Conservation (phyloP, 306 rosid species). For the Aeschynomene evenia region DNA sequence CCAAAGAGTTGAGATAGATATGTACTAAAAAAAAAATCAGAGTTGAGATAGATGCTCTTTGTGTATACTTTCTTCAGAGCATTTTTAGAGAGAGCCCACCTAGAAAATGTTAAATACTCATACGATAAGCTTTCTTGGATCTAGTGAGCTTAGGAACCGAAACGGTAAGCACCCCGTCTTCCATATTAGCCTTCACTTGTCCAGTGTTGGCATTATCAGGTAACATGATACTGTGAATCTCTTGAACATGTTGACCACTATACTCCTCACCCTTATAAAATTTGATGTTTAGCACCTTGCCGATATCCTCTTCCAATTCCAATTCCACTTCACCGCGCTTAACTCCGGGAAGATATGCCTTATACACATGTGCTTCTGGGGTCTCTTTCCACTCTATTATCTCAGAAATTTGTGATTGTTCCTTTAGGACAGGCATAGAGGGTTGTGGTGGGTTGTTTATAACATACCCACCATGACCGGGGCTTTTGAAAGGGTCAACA, state of each 20-base stretch:
- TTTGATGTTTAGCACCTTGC: slow-evolving; percentile 33
- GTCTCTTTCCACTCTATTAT: slow-evolving; percentile 44
- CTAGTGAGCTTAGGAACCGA: slow-evolving; percentile 42
- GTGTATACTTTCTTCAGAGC: too few relatives aligned
- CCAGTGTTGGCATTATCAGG: slow-evolving; percentile 41
- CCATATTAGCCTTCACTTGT: slow-evolving; percentile 41
- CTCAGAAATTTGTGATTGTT: slow-evolving; percentile 23
- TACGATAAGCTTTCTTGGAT: neutral
- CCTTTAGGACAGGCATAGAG: neutral
- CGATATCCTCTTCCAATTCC: slow-evolving; percentile 49
- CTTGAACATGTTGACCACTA: slow-evolving; percentile 35
- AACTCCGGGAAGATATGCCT: slow-evolving; percentile 43
- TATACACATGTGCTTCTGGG: slow-evolving; percentile 40
- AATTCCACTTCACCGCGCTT: slow-evolving; percentile 44
- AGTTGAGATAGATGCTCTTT: too few relatives aligned
- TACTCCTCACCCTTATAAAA: slow-evolving; percentile 38
- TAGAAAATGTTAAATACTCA: slow-evolving; percentile 24
- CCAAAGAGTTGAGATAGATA: too few relatives aligned
- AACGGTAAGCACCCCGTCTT: slow-evolving; percentile 48
- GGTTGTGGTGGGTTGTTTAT: neutral
- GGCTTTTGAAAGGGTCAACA: too few relatives aligned
- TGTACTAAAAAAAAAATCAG: too few relatives aligned
- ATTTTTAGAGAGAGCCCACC: too few relatives aligned
- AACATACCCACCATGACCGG: neutral
- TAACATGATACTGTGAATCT: slow-evolving; percentile 29